phyloP scores from a whole-genome alignment of 2,329 filamentous ascomycete species.

The Berkeleyomyces rouxiae region DNA sequence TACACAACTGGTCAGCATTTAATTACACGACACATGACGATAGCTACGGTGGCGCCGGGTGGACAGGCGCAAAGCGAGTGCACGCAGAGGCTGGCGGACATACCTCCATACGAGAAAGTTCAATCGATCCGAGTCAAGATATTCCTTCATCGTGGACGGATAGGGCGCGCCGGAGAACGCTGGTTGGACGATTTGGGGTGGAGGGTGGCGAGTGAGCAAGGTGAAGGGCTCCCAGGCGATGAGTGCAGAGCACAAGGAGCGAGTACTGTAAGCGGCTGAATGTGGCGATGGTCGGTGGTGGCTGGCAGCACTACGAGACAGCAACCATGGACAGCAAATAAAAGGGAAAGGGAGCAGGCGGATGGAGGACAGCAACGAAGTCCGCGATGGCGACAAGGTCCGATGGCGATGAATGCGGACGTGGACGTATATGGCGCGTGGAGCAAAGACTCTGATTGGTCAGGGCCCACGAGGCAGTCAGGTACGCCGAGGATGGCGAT shows the following conservation, averaged over 20 bases:
- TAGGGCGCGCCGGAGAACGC: constrained; percentile 2
- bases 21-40: background rate
- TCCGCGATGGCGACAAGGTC: no score
- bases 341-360: no score
- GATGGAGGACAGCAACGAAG: no score
- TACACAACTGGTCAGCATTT: constrained; percentile 14
- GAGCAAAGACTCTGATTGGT: no score
- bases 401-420: no score
- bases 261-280: background rate
- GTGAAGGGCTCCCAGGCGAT: background rate
- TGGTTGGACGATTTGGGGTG: background rate
- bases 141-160: constrained; percentile 38
- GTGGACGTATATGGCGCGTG: no score
- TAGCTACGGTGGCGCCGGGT: background rate
- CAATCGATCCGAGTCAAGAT: constrained; percentile 48
- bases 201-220: constrained; percentile 10
- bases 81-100: constrained; percentile 20
- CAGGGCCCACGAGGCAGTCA: no score
- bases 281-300: no score
- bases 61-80: background rate
- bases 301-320: no score
- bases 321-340: no score
- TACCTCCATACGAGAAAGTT: constrained; percentile 59
- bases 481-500: no score
- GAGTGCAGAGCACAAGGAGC: background rate